Conservation (phyloP, 129 eudicot genomes). For the Flaveria bidentis region DNA sequence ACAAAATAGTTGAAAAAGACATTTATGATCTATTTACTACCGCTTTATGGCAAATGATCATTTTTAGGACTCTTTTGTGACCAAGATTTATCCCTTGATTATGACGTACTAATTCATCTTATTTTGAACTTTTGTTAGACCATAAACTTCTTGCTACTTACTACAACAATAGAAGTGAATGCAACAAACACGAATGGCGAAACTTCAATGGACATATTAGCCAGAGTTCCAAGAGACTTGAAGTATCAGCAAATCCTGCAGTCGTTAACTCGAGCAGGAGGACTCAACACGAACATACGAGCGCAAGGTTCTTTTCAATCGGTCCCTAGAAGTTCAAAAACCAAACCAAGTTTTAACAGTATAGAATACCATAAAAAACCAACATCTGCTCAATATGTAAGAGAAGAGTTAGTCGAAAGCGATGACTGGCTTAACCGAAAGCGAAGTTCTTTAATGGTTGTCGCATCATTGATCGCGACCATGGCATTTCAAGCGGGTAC, state of each 20-base stretch:
- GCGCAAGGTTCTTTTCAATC: not conserved
- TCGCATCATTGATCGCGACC: conserved; percentile 59
- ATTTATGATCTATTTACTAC: not conserved
- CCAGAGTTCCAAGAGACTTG: conserved; percentile 30
- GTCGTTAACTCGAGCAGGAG: conserved; percentile 36
- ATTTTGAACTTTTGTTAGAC: conserved; percentile 28
- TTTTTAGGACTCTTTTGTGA: not conserved
- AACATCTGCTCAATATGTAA: not conserved
- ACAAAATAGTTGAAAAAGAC: not conserved
- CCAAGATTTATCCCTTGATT: not conserved
- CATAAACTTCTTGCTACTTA: conserved; percentile 33
- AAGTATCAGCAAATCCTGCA: conserved; percentile 30
- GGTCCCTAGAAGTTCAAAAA: conserved; percentile 1
- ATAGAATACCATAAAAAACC: not conserved
- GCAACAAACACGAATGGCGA: conserved; percentile 31
- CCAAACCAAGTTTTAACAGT: not conserved
- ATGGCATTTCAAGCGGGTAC: conserved; percentile 59
- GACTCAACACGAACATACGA: not conserved
- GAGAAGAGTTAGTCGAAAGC: not conserved
- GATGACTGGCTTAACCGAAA: conserved; percentile 43
- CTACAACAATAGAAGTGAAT: conserved; percentile 35
- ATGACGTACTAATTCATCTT: not conserved
- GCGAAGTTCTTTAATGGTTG: conserved; percentile 50
- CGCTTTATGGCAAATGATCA: no score
- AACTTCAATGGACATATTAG: conserved; percentile 36